A percentile compares a stretch with the other conserved stretches of the same genome.
These are phyloP conservation scores for Annona cherimola DNA, from an alignment of 164 flowering plant genomes.

Conservation along the genomic window DNA sequence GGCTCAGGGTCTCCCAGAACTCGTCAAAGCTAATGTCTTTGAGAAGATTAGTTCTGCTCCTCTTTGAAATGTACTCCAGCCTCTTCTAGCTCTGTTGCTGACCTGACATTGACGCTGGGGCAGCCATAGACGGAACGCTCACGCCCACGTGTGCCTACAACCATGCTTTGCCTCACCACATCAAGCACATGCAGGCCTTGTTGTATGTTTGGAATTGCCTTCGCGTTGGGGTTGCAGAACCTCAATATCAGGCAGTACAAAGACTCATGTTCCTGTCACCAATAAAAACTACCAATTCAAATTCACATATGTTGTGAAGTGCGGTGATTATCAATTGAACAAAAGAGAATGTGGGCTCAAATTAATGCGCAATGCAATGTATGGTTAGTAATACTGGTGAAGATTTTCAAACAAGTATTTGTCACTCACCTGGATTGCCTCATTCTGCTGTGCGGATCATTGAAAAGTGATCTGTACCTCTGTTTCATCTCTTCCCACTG, in stretches of 20 bases:
- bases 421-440: too few relatives aligned
- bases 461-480: not conserved
- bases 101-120: not conserved
- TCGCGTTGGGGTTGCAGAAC: constrained; percentile 1
- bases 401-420: not conserved
- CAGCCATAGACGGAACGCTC: not conserved
- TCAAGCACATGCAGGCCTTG: constrained; percentile 3
- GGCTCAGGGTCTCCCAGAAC: constrained; percentile 32
- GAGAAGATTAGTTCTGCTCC: not conserved
- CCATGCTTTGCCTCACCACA: constrained; percentile 1
- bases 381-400: too few relatives aligned
- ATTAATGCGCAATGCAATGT: too few relatives aligned
- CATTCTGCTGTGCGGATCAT: not conserved
- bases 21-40: not conserved
- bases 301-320: too few relatives aligned
- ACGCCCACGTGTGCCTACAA: not conserved
- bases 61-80: not conserved
- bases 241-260: constrained; percentile 9
- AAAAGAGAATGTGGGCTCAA: too few relatives aligned
- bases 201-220: not conserved
- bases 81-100: not conserved
- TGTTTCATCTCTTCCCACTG: not conserved
- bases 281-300: too few relatives aligned
- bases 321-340: too few relatives aligned
- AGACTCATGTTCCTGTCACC: constrained; percentile 1